These are phyloP conservation scores for Colletotrichum orbiculare DNA, from an alignment of 2,329 filamentous ascomycete species.

Conservation along the genomic window DNA sequence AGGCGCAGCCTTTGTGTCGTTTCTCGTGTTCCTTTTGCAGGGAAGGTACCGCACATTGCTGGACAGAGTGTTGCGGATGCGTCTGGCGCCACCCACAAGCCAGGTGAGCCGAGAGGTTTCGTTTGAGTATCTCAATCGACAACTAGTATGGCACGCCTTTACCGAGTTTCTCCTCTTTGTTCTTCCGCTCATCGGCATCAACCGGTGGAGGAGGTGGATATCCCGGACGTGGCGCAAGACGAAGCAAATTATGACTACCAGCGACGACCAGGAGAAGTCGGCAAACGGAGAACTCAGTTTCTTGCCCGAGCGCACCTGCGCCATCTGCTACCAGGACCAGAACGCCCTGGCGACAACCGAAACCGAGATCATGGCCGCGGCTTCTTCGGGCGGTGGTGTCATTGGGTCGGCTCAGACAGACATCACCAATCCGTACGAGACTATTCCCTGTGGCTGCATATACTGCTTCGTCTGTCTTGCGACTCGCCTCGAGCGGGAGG, in stretches of 20 bases:
- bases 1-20: constrained; percentile 83
- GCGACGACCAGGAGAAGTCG: constrained; percentile 57
- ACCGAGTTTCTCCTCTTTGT: constrained; percentile 98
- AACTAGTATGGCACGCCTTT: constrained; percentile 99
- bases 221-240: constrained; percentile 86
- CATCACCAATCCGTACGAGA: constrained; percentile 95
- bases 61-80: constrained; percentile 85
- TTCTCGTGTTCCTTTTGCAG: constrained; percentile 90
- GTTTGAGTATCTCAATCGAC: constrained; percentile 96
- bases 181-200: constrained; percentile 94
- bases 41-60: constrained; percentile 91
- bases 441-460: constrained; percentile 87
- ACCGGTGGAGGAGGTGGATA: constrained; percentile 93
- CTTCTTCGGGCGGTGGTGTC: constrained; percentile 78
- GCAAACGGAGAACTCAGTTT: constrained; percentile 82
- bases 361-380: constrained; percentile 78
- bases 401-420: constrained; percentile 91
- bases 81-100: constrained; percentile 84
- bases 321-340: constrained; percentile 96
- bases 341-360: constrained; percentile 79
- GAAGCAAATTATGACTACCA: constrained; percentile 70
- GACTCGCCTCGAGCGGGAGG: constrained; percentile 87
- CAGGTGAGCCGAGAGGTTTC: constrained; percentile 92
- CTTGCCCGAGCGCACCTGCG: constrained; percentile 92
- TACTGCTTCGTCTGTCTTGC: constrained; percentile 98